Conservation (phyloP, 495 filamentous ascomycete genomes). For the Penicillium antarcticum region DNA sequence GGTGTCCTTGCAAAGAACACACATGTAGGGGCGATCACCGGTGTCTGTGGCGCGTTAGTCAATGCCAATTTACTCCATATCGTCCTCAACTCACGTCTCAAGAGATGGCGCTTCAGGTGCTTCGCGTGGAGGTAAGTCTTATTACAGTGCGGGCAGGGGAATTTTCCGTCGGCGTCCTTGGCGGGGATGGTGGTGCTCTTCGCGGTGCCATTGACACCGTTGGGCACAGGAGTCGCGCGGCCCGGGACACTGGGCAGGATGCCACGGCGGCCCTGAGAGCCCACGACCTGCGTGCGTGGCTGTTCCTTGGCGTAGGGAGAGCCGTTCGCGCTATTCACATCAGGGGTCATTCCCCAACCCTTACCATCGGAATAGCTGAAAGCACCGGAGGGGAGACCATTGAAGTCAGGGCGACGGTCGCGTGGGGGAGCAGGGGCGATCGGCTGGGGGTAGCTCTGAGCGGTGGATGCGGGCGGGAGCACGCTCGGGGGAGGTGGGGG, state of each 20-base stretch:
- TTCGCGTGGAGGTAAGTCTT: conserved; percentile 98
- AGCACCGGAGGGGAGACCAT: conserved; percentile 63
- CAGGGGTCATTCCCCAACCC: conserved; percentile 37
- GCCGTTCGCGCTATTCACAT: conserved; percentile 41
- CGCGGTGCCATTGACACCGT: conserved; percentile 55
- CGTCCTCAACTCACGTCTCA: conserved; percentile 73
- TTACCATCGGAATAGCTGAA: conserved; percentile 49
- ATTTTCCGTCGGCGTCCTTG: conserved; percentile 96
- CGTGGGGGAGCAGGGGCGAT: conserved; percentile 68
- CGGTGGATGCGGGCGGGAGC: conserved; percentile 61
- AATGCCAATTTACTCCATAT: background rate
- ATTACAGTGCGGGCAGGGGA: conserved; percentile 92
- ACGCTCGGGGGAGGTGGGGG: conserved; percentile 62
- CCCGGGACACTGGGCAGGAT: conserved; percentile 89
- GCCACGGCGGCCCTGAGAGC: conserved; percentile 84
- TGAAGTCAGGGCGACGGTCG: conserved; percentile 49
- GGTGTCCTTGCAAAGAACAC: conserved; percentile 94
- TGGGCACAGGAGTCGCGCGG: conserved; percentile 61
- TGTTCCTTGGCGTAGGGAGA: conserved; percentile 47
- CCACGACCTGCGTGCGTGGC: conserved; percentile 83
- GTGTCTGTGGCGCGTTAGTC: conserved; percentile 61
- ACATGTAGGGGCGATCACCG: conserved; percentile 95
- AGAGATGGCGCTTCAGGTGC: conserved; percentile 91
- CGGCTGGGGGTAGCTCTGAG: conserved; percentile 66
- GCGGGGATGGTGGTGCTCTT: conserved; percentile 78